phyloP scores from a whole-genome alignment of 495 filamentous ascomycete genomes.

The Sabuloglossum arenarium region DNA sequence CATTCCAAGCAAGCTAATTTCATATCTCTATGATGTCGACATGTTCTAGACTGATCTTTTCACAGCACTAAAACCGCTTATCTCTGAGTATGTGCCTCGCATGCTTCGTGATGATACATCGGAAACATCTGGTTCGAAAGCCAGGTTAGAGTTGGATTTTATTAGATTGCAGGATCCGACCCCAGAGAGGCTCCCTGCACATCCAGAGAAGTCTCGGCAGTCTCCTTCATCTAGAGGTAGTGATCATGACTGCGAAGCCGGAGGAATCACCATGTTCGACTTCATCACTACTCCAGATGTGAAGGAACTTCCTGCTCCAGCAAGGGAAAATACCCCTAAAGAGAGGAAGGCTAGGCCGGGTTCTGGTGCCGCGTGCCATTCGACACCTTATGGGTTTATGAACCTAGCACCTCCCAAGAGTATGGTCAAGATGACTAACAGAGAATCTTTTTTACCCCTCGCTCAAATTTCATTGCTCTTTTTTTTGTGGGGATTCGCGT shows the following conservation, averaged over 20 bases:
- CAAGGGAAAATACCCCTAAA: not conserved
- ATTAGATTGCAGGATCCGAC: not conserved
- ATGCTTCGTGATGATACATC: not conserved
- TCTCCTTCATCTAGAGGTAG: not conserved
- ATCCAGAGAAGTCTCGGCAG: not conserved
- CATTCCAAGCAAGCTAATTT: constrained; percentile 7
- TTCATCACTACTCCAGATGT: not conserved
- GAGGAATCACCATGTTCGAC: not conserved
- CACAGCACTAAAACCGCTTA: not conserved
- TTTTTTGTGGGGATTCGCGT: constrained; percentile 76
- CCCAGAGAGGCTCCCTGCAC: not conserved
- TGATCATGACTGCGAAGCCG: not conserved
- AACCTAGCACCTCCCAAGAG: not conserved
- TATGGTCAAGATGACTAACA: constrained; percentile 23
- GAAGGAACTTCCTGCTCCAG: not conserved
- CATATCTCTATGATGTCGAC: not conserved
- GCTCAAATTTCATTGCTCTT: constrained; percentile 53
- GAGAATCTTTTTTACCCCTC: constrained; percentile 33
- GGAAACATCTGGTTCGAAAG: not conserved
- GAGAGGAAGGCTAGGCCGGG: not conserved
- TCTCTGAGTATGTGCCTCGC: not conserved
- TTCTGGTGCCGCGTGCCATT: not conserved
- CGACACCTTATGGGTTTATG: not conserved
- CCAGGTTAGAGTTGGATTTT: not conserved
- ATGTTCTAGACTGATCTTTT: not conserved